Percentiles rank a stretch among this genome's conserved stretches.
phyloP scores from a whole-genome alignment of 2,329 filamentous ascomycete species.

The Cladophialophora carrionii region DNA sequence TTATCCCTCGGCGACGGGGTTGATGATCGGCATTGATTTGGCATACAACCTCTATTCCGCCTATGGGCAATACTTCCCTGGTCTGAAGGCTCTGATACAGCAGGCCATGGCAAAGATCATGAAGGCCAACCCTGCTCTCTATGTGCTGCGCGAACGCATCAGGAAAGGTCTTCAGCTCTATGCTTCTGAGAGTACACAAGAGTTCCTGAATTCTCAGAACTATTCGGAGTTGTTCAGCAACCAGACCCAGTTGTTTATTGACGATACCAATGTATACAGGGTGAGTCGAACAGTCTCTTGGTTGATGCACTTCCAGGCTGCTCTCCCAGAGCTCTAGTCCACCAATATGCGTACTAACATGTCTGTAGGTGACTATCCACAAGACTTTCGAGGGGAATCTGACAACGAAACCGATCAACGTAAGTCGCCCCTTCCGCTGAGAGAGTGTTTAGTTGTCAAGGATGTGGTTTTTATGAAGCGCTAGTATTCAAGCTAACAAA shows the following conservation, averaged over 20 bases:
- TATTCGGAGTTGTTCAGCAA: constrained; percentile 99
- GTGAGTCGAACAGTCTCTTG: constrained; percentile 53
- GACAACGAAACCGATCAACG: constrained; percentile 97
- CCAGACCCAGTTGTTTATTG: constrained; percentile 97
- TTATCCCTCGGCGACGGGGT: constrained; percentile 91
- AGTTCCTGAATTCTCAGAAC: constrained; percentile 98
- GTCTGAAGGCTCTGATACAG: constrained; percentile 90
- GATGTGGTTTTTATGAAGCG: too few species aligned
- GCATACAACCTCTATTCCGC: constrained; percentile 98
- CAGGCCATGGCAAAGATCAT: constrained; percentile 99
- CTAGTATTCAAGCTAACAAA: background rate
- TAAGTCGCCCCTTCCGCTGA: background rate
- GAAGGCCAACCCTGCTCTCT: constrained; percentile 97
- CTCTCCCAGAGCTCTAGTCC: background rate
- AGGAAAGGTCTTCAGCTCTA: constrained; percentile 97
- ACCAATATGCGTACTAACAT: background rate
- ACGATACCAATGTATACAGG: constrained; percentile 98
- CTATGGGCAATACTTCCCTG: constrained; percentile 98
- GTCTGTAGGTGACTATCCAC: constrained; percentile 72
- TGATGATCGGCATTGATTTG: constrained; percentile 97
- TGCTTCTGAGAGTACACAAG: constrained; percentile 97
- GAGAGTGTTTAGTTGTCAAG: background rate
- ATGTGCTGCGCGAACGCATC: constrained; percentile 95
- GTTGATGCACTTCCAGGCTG: background rate
- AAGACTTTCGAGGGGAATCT: constrained; percentile 99